phyloP scores from a whole-genome alignment of 1,139 yeast species.

The Suhomyces guaymorum region DNA sequence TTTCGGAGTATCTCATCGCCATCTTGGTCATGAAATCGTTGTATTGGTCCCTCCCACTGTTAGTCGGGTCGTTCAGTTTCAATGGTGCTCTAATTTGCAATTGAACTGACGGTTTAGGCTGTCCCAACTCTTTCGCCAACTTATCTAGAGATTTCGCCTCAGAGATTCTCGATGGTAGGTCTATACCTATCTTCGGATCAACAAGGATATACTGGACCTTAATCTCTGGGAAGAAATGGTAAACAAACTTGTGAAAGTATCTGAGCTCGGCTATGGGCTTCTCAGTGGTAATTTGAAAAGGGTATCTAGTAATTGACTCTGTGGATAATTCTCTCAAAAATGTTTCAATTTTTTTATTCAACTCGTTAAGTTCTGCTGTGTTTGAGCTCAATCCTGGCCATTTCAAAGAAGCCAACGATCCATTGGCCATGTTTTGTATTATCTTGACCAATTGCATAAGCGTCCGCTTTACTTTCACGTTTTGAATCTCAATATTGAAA shows the following conservation, averaged over 20 bases:
- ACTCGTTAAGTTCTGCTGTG: conserved; percentile 42
- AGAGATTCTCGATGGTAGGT: conserved; percentile 28
- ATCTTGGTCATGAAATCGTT: conserved; percentile 76
- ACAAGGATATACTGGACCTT: conserved; percentile 40
- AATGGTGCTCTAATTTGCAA: conserved; percentile 57
- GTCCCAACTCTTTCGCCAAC: conserved; percentile 35
- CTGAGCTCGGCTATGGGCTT: conserved; percentile 50
- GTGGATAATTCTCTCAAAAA: conserved; percentile 39
- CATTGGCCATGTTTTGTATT: conserved; percentile 86
- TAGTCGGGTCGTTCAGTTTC: conserved; percentile 43
- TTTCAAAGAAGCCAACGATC: conserved; percentile 57
- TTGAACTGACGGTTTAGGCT: conserved; percentile 45
- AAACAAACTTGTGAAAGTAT: conserved; percentile 66
- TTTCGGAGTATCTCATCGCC: conserved; percentile 54
- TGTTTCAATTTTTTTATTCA: conserved; percentile 46
- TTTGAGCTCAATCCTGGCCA: conserved; percentile 56
- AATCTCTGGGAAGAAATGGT: conserved; percentile 58
- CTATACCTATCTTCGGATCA: conserved; percentile 23
- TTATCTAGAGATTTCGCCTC: conserved; percentile 31
- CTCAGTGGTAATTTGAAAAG: conserved; percentile 26
- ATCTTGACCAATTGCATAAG: conserved; percentile 82
- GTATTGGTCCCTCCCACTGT: conserved; percentile 49
- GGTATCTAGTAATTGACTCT: conserved; percentile 23
- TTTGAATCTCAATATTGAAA: conserved; percentile 48
- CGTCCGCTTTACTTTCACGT: conserved; percentile 61